A percentile compares a stretch with the other conserved stretches of the same genome.
phyloP scores from a whole-genome alignment of 1,284 basidiomycete genomes.

The Microstroma glucosiphilum region DNA sequence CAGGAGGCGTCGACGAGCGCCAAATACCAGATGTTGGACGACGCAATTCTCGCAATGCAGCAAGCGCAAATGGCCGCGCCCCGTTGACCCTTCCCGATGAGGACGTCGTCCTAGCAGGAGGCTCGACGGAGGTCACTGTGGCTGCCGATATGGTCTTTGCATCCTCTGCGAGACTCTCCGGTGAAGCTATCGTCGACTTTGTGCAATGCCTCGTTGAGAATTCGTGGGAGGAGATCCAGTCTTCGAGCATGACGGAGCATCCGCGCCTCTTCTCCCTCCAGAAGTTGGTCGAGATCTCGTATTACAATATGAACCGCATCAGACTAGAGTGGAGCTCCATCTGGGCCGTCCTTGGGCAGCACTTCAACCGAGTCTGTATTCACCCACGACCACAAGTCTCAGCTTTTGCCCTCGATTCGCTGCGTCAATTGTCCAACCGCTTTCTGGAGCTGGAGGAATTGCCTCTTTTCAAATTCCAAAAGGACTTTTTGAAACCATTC shows the following conservation, averaged over 20 bases:
- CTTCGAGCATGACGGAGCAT: constrained; percentile 70
- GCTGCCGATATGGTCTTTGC: constrained; percentile 99
- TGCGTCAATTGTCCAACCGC: constrained; percentile 96
- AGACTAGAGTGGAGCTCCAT: constrained; percentile 97
- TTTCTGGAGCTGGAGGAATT: constrained; percentile 98
- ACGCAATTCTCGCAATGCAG: constrained; percentile 50
- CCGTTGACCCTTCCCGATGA: constrained; percentile 63
- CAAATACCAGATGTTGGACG: constrained; percentile 73
- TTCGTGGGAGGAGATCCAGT: constrained; percentile 99
- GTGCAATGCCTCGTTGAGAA: constrained; percentile 92
- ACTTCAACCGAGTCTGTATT: constrained; percentile 99
- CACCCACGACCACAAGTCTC: constrained; percentile 95
- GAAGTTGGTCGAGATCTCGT: constrained; percentile 97
- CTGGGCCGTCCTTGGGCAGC: constrained; percentile 96
- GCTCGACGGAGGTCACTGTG: constrained; percentile 95
- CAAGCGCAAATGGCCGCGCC: constrained; percentile 11
- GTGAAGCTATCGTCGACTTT: constrained; percentile 95
- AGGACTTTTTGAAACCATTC: constrained; percentile 96
- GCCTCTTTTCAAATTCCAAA: constrained; percentile 98
- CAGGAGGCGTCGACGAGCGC: constrained; percentile 51
- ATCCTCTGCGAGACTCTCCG: constrained; percentile 83
- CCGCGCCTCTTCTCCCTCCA: constrained; percentile 95
- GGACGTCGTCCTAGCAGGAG: constrained; percentile 91
- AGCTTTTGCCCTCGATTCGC: constrained; percentile 91
- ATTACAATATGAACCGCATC: constrained; percentile 99